These are phyloP conservation scores for Lepraria neglecta DNA, from an alignment of 495 filamentous ascomycete species.

Conservation along the genomic window DNA sequence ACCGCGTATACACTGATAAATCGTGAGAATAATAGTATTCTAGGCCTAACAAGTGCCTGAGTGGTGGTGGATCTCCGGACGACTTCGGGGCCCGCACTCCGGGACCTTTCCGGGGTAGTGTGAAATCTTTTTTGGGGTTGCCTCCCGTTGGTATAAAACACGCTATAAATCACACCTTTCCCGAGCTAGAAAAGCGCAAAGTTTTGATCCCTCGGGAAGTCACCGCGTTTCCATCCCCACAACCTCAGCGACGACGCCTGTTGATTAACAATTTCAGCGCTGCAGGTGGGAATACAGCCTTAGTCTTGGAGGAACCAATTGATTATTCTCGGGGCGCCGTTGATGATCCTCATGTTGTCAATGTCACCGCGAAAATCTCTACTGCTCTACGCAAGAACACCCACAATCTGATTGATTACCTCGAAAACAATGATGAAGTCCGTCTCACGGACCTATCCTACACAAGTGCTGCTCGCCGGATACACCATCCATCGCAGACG, in stretches of 20 bases:
- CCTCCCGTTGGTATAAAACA: conserved; percentile 42
- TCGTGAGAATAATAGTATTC: no score
- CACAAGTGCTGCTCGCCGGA: conserved; percentile 65
- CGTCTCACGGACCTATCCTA: conserved; percentile 50
- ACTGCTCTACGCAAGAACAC: not conserved
- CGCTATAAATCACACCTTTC: conserved; percentile 35
- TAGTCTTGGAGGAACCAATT: conserved; percentile 32
- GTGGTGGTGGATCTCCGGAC: no score
- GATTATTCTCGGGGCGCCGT: not conserved
- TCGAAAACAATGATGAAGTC: not conserved
- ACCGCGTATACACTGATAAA: no score
- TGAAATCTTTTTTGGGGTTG: no score
- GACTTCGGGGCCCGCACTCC: no score
- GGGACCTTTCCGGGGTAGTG: no score
- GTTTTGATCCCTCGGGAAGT: conserved; percentile 34
- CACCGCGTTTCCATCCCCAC: conserved; percentile 28
- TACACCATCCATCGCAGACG: conserved; percentile 55
- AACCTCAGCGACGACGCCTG: conserved; percentile 1
- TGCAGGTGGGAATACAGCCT: conserved; percentile 35
- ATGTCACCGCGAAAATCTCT: not conserved
- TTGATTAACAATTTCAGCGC: conserved; percentile 39
- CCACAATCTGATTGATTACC: not conserved
- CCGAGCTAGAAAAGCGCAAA: conserved; percentile 30
- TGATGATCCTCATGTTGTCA: not conserved
- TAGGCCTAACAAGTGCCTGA: no score